Percentiles rank a stretch among this genome's conserved stretches.
Evolutionary conservation across 2,329 filamentous ascomycete genomes (phyloP).

Genomic region (Paraphoma chrysanthemicola): DNA sequence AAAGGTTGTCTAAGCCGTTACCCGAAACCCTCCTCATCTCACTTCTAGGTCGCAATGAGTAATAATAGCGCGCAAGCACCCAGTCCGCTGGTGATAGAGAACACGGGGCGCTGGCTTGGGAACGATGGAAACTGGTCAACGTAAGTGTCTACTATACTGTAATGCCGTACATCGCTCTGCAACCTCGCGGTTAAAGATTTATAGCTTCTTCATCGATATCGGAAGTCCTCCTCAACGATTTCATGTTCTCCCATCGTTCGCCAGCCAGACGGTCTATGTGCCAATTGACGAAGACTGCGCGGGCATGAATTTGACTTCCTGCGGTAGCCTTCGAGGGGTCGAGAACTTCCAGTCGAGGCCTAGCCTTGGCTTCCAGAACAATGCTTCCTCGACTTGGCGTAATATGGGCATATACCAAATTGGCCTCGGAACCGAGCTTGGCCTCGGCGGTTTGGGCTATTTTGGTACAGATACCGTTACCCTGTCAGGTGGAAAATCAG

Average conservation of each 20-base stretch:
- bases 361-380: slow-evolving; percentile 15
- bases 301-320: slow-evolving; percentile 49
- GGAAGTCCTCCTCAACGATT: slow-evolving; percentile 36
- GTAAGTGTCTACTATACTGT: not conserved
- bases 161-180: not conserved
- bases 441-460: slow-evolving; percentile 64
- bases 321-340: slow-evolving; percentile 14
- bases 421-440: slow-evolving; percentile 61
- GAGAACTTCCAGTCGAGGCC: slow-evolving; percentile 1
- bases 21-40: no score
- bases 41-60: no score
- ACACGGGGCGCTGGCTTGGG: slow-evolving; percentile 17
- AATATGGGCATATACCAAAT: slow-evolving; percentile 65
- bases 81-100: slow-evolving; percentile 6
- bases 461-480: slow-evolving; percentile 62
- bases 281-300: slow-evolving; percentile 52
- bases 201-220: slow-evolving; percentile 27
- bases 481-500: slow-evolving; percentile 31
- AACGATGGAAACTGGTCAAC: slow-evolving; percentile 33
- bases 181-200: not conserved
- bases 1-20: no score
- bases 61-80: no score
- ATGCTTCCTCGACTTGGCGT: slow-evolving; percentile 55
- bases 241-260: slow-evolving; percentile 30
- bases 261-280: slow-evolving; percentile 16